Percentiles rank a stretch among this genome's conserved stretches.
Conservation (phyloP, 2,329 filamentous ascomycete genomes). For the Talaromyces sp. region DNA sequence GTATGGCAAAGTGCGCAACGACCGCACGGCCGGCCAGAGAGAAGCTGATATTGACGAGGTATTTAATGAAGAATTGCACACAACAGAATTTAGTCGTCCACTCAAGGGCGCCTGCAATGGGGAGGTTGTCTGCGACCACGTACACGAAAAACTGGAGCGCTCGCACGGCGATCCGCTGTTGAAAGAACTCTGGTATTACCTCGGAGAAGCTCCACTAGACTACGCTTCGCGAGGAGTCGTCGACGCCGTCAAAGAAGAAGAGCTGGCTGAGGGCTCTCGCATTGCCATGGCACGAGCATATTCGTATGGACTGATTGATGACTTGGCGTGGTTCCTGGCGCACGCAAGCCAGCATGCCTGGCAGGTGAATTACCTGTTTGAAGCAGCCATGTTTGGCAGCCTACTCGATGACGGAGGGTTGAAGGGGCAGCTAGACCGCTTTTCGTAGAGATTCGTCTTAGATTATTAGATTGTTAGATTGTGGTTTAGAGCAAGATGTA, state of each 20-base stretch:
- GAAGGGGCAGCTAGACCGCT: constrained; percentile 11
- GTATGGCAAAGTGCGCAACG: constrained; percentile 13
- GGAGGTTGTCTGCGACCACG: constrained; percentile 15
- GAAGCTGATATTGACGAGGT: constrained; percentile 20
- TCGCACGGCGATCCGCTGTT: constrained; percentile 10
- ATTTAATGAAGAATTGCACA: constrained; percentile 17
- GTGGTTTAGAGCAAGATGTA: too few relatives aligned
- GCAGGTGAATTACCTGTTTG: constrained; percentile 19
- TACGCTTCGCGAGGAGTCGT: constrained; percentile 14
- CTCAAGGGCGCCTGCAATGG: constrained; percentile 16
- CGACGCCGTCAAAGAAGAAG: constrained; percentile 9
- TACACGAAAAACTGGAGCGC: constrained; percentile 6
- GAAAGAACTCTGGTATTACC: constrained; percentile 11
- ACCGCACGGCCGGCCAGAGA: constrained; percentile 3
- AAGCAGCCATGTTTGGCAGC: constrained; percentile 15
- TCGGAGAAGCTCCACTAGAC: constrained; percentile 13
- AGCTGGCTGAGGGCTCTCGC: constrained; percentile 10
- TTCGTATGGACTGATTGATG: constrained; percentile 15
- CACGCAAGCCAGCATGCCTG: constrained; percentile 23
- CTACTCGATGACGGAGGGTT: constrained; percentile 12
- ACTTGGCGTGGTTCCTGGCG: constrained; percentile 18
- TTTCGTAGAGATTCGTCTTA: neutral
- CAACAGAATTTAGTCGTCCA: constrained; percentile 18
- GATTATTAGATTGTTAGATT: neutral
- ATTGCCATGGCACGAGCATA: constrained; percentile 15